Base-by-base conservation (phyloP, 495 filamentous ascomycete genomes). In the Rhizodiscina lignyota region DNA sequence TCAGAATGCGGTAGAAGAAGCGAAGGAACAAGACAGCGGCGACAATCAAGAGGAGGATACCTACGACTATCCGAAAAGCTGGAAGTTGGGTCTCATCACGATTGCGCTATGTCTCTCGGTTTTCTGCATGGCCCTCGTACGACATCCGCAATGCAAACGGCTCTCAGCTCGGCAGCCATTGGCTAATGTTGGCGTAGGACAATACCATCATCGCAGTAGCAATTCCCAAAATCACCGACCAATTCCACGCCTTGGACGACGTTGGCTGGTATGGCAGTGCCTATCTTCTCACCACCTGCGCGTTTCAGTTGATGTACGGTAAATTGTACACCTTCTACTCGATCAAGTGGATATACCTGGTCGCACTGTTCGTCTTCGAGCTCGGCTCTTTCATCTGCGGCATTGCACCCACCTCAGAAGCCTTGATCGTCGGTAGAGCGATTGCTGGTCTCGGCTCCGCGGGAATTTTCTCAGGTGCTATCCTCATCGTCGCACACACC, bases 131-230 rank as follows among this genome's bases (percentile, higher is more conserved):
- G 71, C 75, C 8, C 48, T 79, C 53, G 70, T 73, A 43, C 34
- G 62, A 15, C 18, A 31, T 35, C 17, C 20, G 5, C 20, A 35
- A 35, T 20, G 33, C 24, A 13, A 27, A 27, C 24, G 24, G 6
- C 33, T 20, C 11, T 5, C 21, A 32, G 8, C 30, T 16, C 18
- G n/a, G n/a, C n/a, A n/a, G n/a, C n/a, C n/a, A n/a, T n/a, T n/a
- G n/a, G 34, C 33, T 38, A 30, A 15, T 23, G n/a, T 18, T 11
- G 4, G 12, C 32, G 18, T 24, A 67, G 62, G 74, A 79, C 50
- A 77, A 79, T 42, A 81, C 82, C 4, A 87, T 89, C 43, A 81
- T 91, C 35, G 76, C 79, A 10, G 87, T 82, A 0, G 83, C 83
- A 13, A 86, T 87, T 36, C 83, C 83, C 6, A 72, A 71, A 34